phyloP scores from a whole-genome alignment of 2,329 filamentous ascomycete species.

The Exserohilum turcica region DNA sequence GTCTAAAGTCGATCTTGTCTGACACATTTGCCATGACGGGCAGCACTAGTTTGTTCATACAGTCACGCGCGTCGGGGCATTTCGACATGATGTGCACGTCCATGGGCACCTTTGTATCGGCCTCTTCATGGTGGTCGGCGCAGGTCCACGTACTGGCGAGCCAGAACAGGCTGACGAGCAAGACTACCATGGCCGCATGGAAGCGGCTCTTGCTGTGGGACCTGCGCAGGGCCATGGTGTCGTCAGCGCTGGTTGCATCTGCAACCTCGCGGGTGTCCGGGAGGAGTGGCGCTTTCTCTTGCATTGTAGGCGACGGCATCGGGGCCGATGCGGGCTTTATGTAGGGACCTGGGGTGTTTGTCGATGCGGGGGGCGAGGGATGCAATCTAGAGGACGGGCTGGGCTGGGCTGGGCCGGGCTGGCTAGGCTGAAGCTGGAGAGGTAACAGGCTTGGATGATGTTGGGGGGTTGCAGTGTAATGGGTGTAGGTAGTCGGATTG shows the following conservation, averaged over 20 bases:
- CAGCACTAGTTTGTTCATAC: slow-evolving; percentile 77
- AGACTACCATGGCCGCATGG: slow-evolving; percentile 31
- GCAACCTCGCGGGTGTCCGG: slow-evolving; percentile 23
- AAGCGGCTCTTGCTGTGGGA: slow-evolving; percentile 24
- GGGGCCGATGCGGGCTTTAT: slow-evolving; percentile 1
- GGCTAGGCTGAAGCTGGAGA: slow-evolving; percentile 9
- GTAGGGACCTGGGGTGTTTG: neutral
- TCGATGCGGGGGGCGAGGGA: neutral
- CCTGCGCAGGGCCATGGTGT: slow-evolving; percentile 18
- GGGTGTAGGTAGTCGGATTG: slow-evolving; percentile 1
- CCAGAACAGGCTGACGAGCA: slow-evolving; percentile 42
- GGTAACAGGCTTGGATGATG: neutral
- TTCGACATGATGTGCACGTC: slow-evolving; percentile 96
- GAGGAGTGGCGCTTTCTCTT: slow-evolving; percentile 39
- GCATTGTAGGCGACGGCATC: slow-evolving; percentile 25
- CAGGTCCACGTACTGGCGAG: slow-evolving; percentile 36
- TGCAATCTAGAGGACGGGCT: neutral
- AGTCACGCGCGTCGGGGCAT: slow-evolving; percentile 88
- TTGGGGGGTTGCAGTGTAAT: neutral
- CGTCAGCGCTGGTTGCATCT: slow-evolving; percentile 6
- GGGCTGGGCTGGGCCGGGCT: neutral
- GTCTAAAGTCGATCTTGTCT: slow-evolving; percentile 85
- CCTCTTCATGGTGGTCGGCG: slow-evolving; percentile 30
- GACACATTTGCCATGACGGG: slow-evolving; percentile 83
- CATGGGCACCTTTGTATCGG: slow-evolving; percentile 65